A percentile compares a stretch with the other conserved stretches of the same genome.
Evolutionary conservation across 2,329 filamentous ascomycete genomes (phyloP).

Genomic region (Macroventuria anomochaeta): DNA sequence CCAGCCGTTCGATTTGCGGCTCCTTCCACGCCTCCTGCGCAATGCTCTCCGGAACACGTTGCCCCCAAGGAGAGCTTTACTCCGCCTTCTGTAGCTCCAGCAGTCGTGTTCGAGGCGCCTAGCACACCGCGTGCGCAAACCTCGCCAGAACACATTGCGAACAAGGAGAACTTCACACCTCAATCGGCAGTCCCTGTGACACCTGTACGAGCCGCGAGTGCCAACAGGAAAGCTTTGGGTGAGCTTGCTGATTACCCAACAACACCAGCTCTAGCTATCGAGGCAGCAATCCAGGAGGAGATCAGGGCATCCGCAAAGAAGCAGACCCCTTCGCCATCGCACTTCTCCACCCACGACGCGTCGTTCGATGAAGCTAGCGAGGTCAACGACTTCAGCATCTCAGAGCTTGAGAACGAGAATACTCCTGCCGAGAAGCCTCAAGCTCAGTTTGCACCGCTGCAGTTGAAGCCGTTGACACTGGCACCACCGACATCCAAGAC

Average conservation of each 20-base stretch:
- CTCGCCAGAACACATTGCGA: slow-evolving; percentile 15
- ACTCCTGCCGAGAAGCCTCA: slow-evolving; percentile 18
- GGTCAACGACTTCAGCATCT: slow-evolving; percentile 21
- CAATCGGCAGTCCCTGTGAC: slow-evolving; percentile 9
- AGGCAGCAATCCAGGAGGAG: slow-evolving; percentile 35
- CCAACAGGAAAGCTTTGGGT: slow-evolving; percentile 14
- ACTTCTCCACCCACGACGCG: slow-evolving; percentile 17
- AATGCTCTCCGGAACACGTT: slow-evolving; percentile 14
- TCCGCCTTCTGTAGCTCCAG: neutral
- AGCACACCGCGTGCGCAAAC: slow-evolving; percentile 12
- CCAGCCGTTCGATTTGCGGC: slow-evolving; percentile 13
- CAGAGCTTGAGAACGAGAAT: slow-evolving; percentile 20
- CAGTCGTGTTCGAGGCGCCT: slow-evolving; percentile 10
- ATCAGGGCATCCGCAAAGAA: slow-evolving; percentile 37
- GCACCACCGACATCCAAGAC: slow-evolving; percentile 24
- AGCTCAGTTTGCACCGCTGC: slow-evolving; percentile 10
- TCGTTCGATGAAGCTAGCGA: slow-evolving; percentile 27
- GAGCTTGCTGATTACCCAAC: slow-evolving; percentile 28
- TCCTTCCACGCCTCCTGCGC: slow-evolving; percentile 8
- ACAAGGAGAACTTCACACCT: slow-evolving; percentile 18
- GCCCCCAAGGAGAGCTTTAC: slow-evolving; percentile 12
- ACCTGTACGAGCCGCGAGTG: slow-evolving; percentile 16
- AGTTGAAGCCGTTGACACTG: slow-evolving; percentile 22
- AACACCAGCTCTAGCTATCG: slow-evolving; percentile 32
- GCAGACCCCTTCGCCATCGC: slow-evolving; percentile 31